phyloP scores from a whole-genome alignment of 768 basidiomycete species.

The Lactifluus echinatus region DNA sequence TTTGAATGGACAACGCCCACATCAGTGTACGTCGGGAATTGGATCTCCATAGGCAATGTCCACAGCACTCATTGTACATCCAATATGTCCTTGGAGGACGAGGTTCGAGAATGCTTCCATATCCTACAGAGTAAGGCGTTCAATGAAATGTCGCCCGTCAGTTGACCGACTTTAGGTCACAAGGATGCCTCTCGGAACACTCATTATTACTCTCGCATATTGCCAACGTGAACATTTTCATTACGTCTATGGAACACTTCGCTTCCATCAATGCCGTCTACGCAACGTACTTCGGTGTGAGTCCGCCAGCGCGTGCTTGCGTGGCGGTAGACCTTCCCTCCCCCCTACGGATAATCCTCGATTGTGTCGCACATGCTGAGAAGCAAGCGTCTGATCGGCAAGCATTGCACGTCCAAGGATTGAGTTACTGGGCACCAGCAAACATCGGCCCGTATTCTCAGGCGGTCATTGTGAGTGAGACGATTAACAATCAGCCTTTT shows the following conservation, averaged over 20 bases:
- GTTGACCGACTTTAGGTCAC: background rate
- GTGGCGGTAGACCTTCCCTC: slow-evolving; percentile 67
- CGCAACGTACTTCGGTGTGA: slow-evolving; percentile 73
- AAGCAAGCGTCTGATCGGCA: slow-evolving; percentile 39
- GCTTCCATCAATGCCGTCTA: slow-evolving; percentile 70
- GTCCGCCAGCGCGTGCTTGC: slow-evolving; percentile 93
- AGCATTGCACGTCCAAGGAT: slow-evolving; percentile 86
- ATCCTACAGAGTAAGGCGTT: slow-evolving; percentile 47
- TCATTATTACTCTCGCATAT: slow-evolving; percentile 49
- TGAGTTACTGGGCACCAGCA: slow-evolving; percentile 99
- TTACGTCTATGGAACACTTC: slow-evolving; percentile 80
- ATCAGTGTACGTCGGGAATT: slow-evolving; percentile 39
- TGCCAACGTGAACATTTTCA: slow-evolving; percentile 71
- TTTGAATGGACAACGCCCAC: slow-evolving; percentile 7
- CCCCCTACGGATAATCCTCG: slow-evolving; percentile 53
- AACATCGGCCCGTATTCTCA: slow-evolving; percentile 99
- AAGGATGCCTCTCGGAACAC: slow-evolving; percentile 46
- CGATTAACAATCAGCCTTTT: background rate
- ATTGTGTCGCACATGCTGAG: slow-evolving; percentile 66
- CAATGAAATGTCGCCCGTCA: background rate
- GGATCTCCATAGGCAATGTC: slow-evolving; percentile 63
- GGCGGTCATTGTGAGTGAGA: slow-evolving; percentile 59
- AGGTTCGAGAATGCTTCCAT: slow-evolving; percentile 62
- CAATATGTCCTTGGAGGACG: slow-evolving; percentile 50
- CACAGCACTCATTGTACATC: slow-evolving; percentile 24